Percentiles rank a stretch among this genome's conserved stretches.
Evolutionary conservation across 1,284 basidiomycete genomes (phyloP).

Genomic region (Stygiomarasmius scandens): DNA sequence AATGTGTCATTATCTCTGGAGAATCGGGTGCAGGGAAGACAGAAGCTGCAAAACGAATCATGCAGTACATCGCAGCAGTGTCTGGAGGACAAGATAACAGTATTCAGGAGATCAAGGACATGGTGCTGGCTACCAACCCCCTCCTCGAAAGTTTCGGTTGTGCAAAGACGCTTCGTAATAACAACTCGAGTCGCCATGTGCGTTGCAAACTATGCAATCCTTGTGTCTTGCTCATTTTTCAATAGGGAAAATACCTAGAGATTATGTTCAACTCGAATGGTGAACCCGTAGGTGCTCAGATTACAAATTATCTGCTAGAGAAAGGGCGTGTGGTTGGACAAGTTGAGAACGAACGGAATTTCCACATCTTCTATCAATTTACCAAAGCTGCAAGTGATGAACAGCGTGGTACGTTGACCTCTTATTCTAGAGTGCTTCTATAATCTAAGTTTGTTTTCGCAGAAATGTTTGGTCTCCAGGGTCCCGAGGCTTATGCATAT

Average conservation of each 20-base stretch:
- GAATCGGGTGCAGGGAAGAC: slow-evolving; percentile 98
- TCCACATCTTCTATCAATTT: slow-evolving; percentile 99
- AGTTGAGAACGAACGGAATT: slow-evolving; percentile 95
- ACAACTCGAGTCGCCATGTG: slow-evolving; percentile 98
- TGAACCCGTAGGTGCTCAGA: slow-evolving; percentile 95
- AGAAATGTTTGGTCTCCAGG: slow-evolving; percentile 97
- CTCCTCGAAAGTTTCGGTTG: slow-evolving; percentile 98
- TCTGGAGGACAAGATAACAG: slow-evolving; percentile 83
- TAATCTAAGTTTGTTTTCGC: slow-evolving; percentile 21
- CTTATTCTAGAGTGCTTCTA: slow-evolving; percentile 1
- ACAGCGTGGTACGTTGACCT: slow-evolving; percentile 69
- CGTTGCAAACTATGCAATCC: slow-evolving; percentile 34
- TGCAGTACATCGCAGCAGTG: slow-evolving; percentile 99
- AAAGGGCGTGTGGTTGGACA: slow-evolving; percentile 98
- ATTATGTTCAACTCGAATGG: slow-evolving; percentile 97
- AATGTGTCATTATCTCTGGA: slow-evolving; percentile 99
- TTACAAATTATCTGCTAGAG: slow-evolving; percentile 98
- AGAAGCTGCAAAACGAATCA: slow-evolving; percentile 97
- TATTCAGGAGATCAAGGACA: slow-evolving; percentile 98
- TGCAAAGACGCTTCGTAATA: slow-evolving; percentile 98
- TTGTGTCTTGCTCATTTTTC: slow-evolving; percentile 7
- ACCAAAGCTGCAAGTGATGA: slow-evolving; percentile 92
- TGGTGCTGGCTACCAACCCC: slow-evolving; percentile 99
- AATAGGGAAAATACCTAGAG: slow-evolving; percentile 96
- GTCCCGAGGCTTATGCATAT: slow-evolving; percentile 94